These are phyloP conservation scores for Macrocybe gigantea DNA, from an alignment of 768 basidiomycete species.

Conservation along the genomic window DNA sequence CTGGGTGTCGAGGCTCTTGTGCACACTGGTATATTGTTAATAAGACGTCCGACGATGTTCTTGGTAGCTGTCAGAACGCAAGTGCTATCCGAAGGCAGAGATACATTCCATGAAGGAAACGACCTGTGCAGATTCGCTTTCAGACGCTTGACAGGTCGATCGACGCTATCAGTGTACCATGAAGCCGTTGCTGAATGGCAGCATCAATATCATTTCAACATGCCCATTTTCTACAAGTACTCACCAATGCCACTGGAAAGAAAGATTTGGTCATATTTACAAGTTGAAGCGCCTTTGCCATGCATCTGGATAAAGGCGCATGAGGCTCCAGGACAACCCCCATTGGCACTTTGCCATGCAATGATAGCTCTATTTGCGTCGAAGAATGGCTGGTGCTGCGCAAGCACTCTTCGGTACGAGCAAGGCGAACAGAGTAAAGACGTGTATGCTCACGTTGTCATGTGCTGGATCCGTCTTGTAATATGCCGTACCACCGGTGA, in stretches of 20 bases:
- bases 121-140: slow-evolving; percentile 17
- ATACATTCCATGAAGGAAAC: slow-evolving; percentile 31
- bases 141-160: slow-evolving; percentile 31
- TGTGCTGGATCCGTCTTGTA: slow-evolving; percentile 44
- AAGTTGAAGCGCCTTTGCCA: slow-evolving; percentile 34
- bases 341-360: slow-evolving; percentile 31
- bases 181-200: neutral
- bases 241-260: slow-evolving; percentile 40
- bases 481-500: slow-evolving; percentile 20
- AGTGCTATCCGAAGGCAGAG: slow-evolving; percentile 32
- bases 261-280: slow-evolving; percentile 33
- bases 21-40: slow-evolving; percentile 36
- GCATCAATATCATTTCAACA: neutral
- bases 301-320: slow-evolving; percentile 46
- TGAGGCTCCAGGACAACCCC: slow-evolving; percentile 30
- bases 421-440: too few relatives aligned
- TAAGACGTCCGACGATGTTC: slow-evolving; percentile 38
- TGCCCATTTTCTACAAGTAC: slow-evolving; percentile 1
- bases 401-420: neutral
- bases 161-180: slow-evolving; percentile 32
- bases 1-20: slow-evolving; percentile 15
- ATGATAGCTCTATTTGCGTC: slow-evolving; percentile 31
- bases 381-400: slow-evolving; percentile 38
- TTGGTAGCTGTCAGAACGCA: slow-evolving; percentile 38
- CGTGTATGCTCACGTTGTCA: slow-evolving; percentile 25